These are phyloP conservation scores for Ceratonia siliqua DNA, from an alignment of 306 rosid species.

Conservation along the genomic window DNA sequence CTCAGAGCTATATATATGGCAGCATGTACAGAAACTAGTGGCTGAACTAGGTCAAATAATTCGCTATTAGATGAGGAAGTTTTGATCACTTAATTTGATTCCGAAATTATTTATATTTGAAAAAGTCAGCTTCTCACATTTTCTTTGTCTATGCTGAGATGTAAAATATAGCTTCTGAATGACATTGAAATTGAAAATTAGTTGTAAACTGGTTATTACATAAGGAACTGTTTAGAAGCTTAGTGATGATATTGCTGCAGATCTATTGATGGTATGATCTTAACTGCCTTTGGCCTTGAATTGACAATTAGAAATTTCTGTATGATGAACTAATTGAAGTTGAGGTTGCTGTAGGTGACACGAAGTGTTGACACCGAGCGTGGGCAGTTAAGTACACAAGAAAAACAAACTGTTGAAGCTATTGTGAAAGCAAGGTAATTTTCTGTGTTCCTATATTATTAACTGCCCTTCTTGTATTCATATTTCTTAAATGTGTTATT, in stretches of 20 bases:
- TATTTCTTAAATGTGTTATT: constrained; percentile 23
- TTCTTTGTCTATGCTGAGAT: not conserved
- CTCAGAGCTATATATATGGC: constrained; percentile 8
- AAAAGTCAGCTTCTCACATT: constrained; percentile 1
- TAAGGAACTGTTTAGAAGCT: constrained; percentile 16
- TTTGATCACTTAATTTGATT: not conserved
- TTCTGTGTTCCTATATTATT: constrained; percentile 1
- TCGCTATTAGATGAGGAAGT: not conserved
- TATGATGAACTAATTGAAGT: constrained; percentile 28
- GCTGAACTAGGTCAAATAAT: not conserved
- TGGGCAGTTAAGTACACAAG: constrained; percentile 90
- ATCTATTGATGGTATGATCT: not conserved
- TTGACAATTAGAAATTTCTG: not conserved
- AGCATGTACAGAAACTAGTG: not conserved
- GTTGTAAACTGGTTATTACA: constrained; percentile 20
- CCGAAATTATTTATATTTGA: not conserved
- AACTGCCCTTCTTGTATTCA: not conserved
- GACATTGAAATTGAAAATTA: constrained; percentile 25
- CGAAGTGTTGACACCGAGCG: constrained; percentile 81
- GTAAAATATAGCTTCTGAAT: not conserved
- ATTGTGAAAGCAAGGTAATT: constrained; percentile 91
- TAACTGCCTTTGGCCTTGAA: constrained; percentile 11
- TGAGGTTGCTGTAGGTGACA: constrained; percentile 64
- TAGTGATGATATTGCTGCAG: constrained; percentile 24
- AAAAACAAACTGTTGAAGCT: constrained; percentile 84